phyloP scores from a whole-genome alignment of 306 rosid species.

The Lathyrus sativus region DNA sequence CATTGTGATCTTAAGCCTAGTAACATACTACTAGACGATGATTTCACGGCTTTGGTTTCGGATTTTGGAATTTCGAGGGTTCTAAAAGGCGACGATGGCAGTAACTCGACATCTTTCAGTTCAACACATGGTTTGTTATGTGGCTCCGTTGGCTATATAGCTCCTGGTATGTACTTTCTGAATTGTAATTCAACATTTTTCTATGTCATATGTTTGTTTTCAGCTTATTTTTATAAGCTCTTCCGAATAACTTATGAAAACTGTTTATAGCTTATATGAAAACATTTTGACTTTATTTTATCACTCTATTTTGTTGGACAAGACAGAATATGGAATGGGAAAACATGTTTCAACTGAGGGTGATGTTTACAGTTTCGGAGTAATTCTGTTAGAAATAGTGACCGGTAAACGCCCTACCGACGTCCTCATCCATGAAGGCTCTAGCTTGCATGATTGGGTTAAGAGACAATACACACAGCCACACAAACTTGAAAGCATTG shows the following conservation, averaged over 20 bases:
- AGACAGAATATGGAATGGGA: conserved; percentile 87
- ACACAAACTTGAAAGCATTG: conserved; percentile 52
- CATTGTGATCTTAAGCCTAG: conserved; percentile 96
- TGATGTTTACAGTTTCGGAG: conserved; percentile 85
- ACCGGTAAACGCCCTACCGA: conserved; percentile 79
- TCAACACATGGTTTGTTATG: conserved; percentile 75
- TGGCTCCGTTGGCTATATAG: conserved; percentile 89
- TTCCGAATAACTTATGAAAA: background rate
- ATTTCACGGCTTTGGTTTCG: conserved; percentile 81
- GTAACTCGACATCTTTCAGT: conserved; percentile 44
- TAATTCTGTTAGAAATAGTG: conserved; percentile 69
- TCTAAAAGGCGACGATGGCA: conserved; percentile 51
- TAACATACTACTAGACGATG: conserved; percentile 83
- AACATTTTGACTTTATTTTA: background rate
- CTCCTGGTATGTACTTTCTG: conserved; percentile 72
- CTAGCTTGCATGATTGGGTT: conserved; percentile 81
- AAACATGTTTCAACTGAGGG: conserved; percentile 71
- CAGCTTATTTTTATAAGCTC: background rate
- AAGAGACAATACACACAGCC: conserved; percentile 64
- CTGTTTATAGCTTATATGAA: background rate
- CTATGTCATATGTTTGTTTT: background rate
- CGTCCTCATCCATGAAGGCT: conserved; percentile 62
- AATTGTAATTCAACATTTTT: no score
- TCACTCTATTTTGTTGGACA: conserved; percentile 22
- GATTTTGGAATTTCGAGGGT: conserved; percentile 92